phyloP scores from a whole-genome alignment of 768 basidiomycete genomes.

The Coprinopsis cinerea region DNA sequence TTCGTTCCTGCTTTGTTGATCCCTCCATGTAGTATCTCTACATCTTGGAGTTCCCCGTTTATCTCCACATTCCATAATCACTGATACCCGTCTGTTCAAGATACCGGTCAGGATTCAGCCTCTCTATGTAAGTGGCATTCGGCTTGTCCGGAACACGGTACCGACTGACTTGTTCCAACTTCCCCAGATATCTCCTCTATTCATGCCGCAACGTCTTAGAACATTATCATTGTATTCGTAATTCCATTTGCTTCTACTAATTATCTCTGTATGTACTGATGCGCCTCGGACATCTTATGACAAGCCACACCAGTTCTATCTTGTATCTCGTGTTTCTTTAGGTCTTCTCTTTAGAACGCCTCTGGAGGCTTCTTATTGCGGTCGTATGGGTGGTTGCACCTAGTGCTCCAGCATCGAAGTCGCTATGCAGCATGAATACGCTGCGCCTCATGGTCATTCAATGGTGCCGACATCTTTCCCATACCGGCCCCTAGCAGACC shows the following conservation, averaged over 20 bases:
- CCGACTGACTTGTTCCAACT: neutral
- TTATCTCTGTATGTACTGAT: slow-evolving; percentile 4
- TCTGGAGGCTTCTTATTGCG: too few relatives aligned
- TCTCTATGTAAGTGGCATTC: neutral
- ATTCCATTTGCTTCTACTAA: slow-evolving; percentile 1
- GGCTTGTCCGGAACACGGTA: neutral
- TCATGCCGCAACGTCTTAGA: neutral
- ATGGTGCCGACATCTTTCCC: neutral
- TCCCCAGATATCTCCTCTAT: neutral
- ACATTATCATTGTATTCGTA: slow-evolving; percentile 4
- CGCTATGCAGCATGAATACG: neutral
- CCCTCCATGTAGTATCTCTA: slow-evolving; percentile 1
- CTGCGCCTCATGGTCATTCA: too few relatives aligned
- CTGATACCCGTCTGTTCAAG: slow-evolving; percentile 5
- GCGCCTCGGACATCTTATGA: neutral
- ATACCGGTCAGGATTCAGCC: slow-evolving; percentile 7
- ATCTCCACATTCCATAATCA: slow-evolving; percentile 3
- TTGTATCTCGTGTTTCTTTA: neutral
- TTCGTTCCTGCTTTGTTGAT: slow-evolving; percentile 7
- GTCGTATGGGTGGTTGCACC: too few relatives aligned
- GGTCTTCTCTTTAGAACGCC: neutral
- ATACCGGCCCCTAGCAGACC: too few relatives aligned
- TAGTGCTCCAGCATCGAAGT: neutral
- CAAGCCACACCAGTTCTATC: neutral
- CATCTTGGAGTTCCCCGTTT: slow-evolving; percentile 1